Percentiles rank a stretch among this genome's conserved stretches.
Evolutionary conservation across 768 basidiomycete genomes (phyloP).

Genomic region (Glaciozyma martinii): DNA sequence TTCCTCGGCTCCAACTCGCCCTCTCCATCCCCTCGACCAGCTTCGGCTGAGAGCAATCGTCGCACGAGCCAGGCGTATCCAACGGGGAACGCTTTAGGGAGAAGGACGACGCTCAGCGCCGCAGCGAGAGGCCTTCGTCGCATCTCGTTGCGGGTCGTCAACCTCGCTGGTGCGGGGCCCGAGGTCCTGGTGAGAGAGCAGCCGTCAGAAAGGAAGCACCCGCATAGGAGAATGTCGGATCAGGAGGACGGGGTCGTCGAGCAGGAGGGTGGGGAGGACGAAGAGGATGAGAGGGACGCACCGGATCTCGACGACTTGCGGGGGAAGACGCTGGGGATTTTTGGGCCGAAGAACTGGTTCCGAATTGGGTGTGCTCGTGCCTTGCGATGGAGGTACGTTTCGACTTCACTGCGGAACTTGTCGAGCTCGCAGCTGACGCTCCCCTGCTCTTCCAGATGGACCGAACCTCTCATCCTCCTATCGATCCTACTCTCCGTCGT

Average conservation of each 20-base stretch:
- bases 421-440: not conserved
- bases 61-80: not conserved
- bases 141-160: slow-evolving; percentile 72
- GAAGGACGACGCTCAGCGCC: slow-evolving; percentile 10
- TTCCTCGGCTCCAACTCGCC: too few species aligned
- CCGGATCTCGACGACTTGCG: not conserved
- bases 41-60: not conserved
- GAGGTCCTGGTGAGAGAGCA: slow-evolving; percentile 7
- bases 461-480: slow-evolving; percentile 72
- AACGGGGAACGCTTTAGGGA: not conserved
- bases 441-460: slow-evolving; percentile 52
- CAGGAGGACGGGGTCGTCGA: not conserved
- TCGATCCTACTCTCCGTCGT: slow-evolving; percentile 77
- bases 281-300: not conserved
- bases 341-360: slow-evolving; percentile 60
- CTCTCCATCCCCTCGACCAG: not conserved
- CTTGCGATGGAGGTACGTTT: slow-evolving; percentile 64
- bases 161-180: slow-evolving; percentile 48
- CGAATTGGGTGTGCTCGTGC: slow-evolving; percentile 59
- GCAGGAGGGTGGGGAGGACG: not conserved
- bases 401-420: slow-evolving; percentile 20
- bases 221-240: not conserved
- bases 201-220: not conserved
- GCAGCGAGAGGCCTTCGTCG: slow-evolving; percentile 37
- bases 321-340: slow-evolving; percentile 62